A percentile compares a stretch with the other conserved stretches of the same genome.
These are phyloP conservation scores for Schwanniomyces yamadae DNA, from an alignment of 805 yeast genomes.

Conservation along the genomic window DNA sequence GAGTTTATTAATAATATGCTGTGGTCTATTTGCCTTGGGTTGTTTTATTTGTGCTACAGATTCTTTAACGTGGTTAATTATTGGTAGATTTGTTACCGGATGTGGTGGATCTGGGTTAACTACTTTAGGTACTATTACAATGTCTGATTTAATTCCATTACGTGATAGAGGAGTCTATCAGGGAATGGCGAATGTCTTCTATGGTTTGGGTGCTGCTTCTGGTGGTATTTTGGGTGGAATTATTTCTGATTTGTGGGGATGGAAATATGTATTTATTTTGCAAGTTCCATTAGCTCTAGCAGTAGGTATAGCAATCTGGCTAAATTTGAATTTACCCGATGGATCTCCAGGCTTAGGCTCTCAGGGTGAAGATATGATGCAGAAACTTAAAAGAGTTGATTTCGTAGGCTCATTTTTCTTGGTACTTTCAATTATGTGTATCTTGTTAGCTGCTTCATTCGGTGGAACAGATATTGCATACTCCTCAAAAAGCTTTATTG, in stretches of 20 bases:
- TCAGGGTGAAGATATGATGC: constrained; percentile 43
- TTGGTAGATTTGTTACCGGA: constrained; percentile 74
- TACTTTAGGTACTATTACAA: constrained; percentile 69
- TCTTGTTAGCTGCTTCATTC: constrained; percentile 64
- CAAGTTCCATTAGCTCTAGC: constrained; percentile 44
- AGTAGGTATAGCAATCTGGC: constrained; percentile 37
- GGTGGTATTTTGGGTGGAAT: constrained; percentile 53
- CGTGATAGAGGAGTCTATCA: constrained; percentile 80
- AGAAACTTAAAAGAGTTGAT: constrained; percentile 60
- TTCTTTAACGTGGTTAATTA: constrained; percentile 46
- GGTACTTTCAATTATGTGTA: constrained; percentile 54
- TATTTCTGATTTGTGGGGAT: constrained; percentile 54
- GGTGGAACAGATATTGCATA: constrained; percentile 59
- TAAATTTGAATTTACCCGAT: constrained; percentile 46
- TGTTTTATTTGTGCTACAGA: constrained; percentile 55
- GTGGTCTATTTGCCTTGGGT: constrained; percentile 54
- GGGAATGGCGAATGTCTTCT: constrained; percentile 75
- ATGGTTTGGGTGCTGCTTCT: constrained; percentile 62
- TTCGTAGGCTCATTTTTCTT: constrained; percentile 62
- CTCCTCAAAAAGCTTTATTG: constrained; percentile 40
- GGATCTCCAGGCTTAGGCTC: constrained; percentile 59
- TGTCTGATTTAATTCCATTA: constrained; percentile 74
- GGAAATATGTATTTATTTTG: constrained; percentile 43
- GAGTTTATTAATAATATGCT: constrained; percentile 49
- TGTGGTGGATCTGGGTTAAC: constrained; percentile 91